A percentile compares a stretch with the other conserved stretches of the same genome.
Evolutionary conservation across 2,329 filamentous ascomycete genomes (phyloP).

Genomic region (Cercospora sesami): DNA sequence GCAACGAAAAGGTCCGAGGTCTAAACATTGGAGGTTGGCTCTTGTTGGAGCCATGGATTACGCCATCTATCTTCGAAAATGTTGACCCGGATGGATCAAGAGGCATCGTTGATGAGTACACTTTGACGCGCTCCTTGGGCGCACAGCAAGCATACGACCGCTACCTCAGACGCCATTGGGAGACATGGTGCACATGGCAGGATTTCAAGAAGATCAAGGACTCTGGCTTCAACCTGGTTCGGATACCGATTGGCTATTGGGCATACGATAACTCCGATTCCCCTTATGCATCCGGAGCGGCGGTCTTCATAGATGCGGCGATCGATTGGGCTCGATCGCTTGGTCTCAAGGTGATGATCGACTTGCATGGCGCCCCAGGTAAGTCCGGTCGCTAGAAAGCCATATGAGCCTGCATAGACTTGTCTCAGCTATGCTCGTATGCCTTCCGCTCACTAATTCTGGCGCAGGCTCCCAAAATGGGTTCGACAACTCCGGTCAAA

Average conservation of each 20-base stretch:
- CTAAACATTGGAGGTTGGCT: slow-evolving; percentile 56
- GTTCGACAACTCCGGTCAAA: slow-evolving; percentile 62
- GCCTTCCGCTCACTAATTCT: neutral
- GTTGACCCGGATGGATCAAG: slow-evolving; percentile 22
- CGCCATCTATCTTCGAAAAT: slow-evolving; percentile 56
- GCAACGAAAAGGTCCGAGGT: slow-evolving; percentile 51
- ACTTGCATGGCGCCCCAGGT: slow-evolving; percentile 57
- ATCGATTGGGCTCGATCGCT: slow-evolving; percentile 57
- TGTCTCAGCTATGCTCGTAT: too few species aligned
- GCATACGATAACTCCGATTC: slow-evolving; percentile 54
- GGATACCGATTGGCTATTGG: slow-evolving; percentile 62
- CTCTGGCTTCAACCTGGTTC: slow-evolving; percentile 60
- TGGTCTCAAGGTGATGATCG: slow-evolving; percentile 58
- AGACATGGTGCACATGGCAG: slow-evolving; percentile 50
- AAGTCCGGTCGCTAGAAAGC: too few species aligned
- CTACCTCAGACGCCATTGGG: slow-evolving; percentile 53
- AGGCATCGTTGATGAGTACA: slow-evolving; percentile 53
- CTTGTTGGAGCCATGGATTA: slow-evolving; percentile 54
- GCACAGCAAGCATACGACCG: slow-evolving; percentile 44
- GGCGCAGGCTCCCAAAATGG: slow-evolving; percentile 55
- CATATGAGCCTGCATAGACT: too few species aligned
- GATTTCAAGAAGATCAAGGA: slow-evolving; percentile 60
- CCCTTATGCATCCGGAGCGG: slow-evolving; percentile 55
- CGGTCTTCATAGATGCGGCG: slow-evolving; percentile 56
- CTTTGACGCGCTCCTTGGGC: slow-evolving; percentile 53